These are phyloP conservation scores for Lentithecium fluviatile DNA, from an alignment of 495 filamentous ascomycete genomes.

Conservation along the genomic window DNA sequence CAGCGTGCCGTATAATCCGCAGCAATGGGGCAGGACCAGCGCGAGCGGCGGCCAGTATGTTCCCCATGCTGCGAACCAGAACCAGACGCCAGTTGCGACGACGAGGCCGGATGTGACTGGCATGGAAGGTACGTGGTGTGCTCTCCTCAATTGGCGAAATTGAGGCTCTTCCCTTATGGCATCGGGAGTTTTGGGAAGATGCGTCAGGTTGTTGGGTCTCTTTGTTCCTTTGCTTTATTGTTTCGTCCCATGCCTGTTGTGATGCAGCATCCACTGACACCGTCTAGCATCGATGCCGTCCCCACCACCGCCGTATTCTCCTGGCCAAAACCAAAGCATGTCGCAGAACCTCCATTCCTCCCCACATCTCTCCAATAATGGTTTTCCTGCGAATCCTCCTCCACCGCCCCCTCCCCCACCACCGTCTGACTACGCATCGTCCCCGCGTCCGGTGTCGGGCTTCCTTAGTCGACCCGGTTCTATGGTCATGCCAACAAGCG, in stretches of 20 bases:
- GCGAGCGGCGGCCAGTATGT: constrained; percentile 36
- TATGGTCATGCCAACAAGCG: constrained; percentile 26
- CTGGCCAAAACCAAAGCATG: constrained; percentile 32
- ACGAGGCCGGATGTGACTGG: constrained; percentile 39
- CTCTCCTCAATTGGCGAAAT: constrained; percentile 4
- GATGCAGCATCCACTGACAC: not conserved
- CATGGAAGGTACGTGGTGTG: constrained; percentile 43
- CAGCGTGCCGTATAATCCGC: constrained; percentile 43
- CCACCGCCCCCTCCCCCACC: constrained; percentile 13
- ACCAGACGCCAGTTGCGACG: constrained; percentile 13
- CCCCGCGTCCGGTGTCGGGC: constrained; percentile 16
- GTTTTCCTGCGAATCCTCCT: constrained; percentile 17
- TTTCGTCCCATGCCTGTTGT: not conserved
- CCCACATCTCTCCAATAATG: constrained; percentile 24
- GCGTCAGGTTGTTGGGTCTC: no score
- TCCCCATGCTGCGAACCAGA: constrained; percentile 28
- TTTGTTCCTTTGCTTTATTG: no score
- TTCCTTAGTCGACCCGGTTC: constrained; percentile 24
- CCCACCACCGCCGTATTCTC: constrained; percentile 45
- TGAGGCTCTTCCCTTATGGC: no score
- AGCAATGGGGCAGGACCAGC: constrained; percentile 43
- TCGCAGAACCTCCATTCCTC: constrained; percentile 29
- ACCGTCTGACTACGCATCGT: constrained; percentile 26
- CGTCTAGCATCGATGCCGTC: constrained; percentile 42
- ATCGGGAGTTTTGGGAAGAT: no score